Percentiles rank a stretch among this genome's conserved stretches.
Evolutionary conservation across 768 basidiomycete species (phyloP).

Genomic region (Austroboletus eburneus): DNA sequence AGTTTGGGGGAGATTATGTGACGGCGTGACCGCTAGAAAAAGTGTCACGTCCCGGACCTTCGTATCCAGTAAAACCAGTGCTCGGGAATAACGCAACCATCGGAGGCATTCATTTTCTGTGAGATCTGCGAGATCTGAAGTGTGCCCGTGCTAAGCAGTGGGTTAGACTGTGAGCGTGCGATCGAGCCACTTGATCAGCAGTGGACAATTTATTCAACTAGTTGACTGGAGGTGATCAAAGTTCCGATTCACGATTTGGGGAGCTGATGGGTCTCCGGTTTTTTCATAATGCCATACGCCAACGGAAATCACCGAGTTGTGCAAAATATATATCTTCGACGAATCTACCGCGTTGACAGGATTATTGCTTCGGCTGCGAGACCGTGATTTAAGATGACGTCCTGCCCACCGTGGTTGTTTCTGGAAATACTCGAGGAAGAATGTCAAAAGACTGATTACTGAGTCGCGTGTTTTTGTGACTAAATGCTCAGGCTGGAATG

Average conservation of each 20-base stretch:
- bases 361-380: conserved; percentile 2
- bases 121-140: conserved; percentile 13
- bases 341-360: not conserved
- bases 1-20: conserved; percentile 24
- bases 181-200: too few species aligned
- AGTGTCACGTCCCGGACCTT: conserved; percentile 27
- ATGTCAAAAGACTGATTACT: not conserved
- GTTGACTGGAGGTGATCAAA: too few species aligned
- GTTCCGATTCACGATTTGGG: too few species aligned
- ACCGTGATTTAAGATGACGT: not conserved
- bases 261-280: too few species aligned
- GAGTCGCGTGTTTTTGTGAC: too few species aligned
- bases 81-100: conserved; percentile 14
- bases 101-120: conserved; percentile 9
- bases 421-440: too few species aligned
- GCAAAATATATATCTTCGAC: not conserved
- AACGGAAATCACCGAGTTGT: conserved; percentile 8
- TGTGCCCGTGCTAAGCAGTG: too few species aligned
- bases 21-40: conserved; percentile 19
- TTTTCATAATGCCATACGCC: conserved; percentile 8
- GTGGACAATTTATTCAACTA: too few species aligned
- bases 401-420: too few species aligned
- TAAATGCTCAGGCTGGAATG: too few species aligned
- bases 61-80: conserved; percentile 29
- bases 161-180: too few species aligned